Base-by-base conservation (phyloP, 2,329 filamentous ascomycete species). In the Nigrospora sphaerica region DNA sequence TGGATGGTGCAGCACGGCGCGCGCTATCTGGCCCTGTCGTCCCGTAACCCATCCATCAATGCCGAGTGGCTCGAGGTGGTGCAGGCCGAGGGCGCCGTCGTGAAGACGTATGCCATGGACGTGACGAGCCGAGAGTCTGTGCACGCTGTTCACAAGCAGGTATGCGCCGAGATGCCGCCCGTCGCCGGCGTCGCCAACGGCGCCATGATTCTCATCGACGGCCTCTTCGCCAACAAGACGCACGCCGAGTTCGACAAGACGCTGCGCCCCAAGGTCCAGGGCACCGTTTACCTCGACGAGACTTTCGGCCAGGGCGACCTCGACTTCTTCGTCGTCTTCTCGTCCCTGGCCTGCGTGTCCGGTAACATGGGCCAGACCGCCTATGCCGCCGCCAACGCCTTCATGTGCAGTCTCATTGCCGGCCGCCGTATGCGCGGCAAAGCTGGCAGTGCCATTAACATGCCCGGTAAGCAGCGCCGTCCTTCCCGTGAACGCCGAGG, bases 191-290 rank as follows among this genome's bases (percentile, higher is more conserved):
- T 74, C 1, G 61, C 59, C 1, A 62, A 74, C 35, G 72, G 62
- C 1, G 70, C 72, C 9, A 68, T 74, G 66, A 63, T 75, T 3
- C 57, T 76, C 0, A 46, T 55, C 3, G 70, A 75, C 46, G 47
- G 17, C 28, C 46, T 57, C 2, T 59, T 71, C 38, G 19, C 44
- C 17, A 49, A 54, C 16, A 50, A 52, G 13, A 51, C 52, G 19
- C 28, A 41, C 28, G 39, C 19, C 19, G 39, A 41, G 19, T 41
- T 41, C 14, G 28, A 31, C 6, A 41, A 19, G 13, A 41, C 39
- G 19, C 39, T 41, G 6, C 19, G 28, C 12, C 69, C 69, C 2
- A 73, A 71, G 53, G 62, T 72, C 2, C 46, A 63, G 1, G 70
- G 70, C 1, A 59, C 52, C 4, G 44, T 51, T 3, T 45, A 60